phyloP scores from a whole-genome alignment of 2,329 filamentous ascomycete genomes.

The Annulohypoxylon truncatum region DNA sequence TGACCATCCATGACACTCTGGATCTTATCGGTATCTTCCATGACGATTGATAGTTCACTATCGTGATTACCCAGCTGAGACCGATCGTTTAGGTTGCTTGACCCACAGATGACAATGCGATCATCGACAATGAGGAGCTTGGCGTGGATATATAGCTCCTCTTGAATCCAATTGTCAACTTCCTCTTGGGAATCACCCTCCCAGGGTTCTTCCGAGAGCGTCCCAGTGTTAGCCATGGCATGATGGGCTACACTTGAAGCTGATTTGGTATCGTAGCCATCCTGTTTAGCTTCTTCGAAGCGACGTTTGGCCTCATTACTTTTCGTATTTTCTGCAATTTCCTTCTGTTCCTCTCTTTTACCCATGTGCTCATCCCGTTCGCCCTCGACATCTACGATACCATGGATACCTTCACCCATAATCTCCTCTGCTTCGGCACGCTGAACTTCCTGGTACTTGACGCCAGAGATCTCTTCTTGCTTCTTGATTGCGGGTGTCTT shows the following conservation, averaged over 20 bases:
- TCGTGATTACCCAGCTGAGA: slow-evolving; percentile 90
- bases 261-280: slow-evolving; percentile 53
- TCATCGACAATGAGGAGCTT: slow-evolving; percentile 94
- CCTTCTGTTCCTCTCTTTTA: slow-evolving; percentile 52
- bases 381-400: slow-evolving; percentile 58
- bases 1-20: slow-evolving; percentile 82
- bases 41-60: slow-evolving; percentile 88
- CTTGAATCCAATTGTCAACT: slow-evolving; percentile 89
- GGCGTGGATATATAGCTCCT: slow-evolving; percentile 94
- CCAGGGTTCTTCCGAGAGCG: slow-evolving; percentile 77
- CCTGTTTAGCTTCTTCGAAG: slow-evolving; percentile 63
- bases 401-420: slow-evolving; percentile 80
- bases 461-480: slow-evolving; percentile 82
- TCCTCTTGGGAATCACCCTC: slow-evolving; percentile 80
- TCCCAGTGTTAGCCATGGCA: slow-evolving; percentile 78
- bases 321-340: slow-evolving; percentile 50
- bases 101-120: slow-evolving; percentile 84
- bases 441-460: slow-evolving; percentile 88
- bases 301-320: slow-evolving; percentile 61
- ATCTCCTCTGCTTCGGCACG: slow-evolving; percentile 89
- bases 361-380: slow-evolving; percentile 64
- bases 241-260: slow-evolving; percentile 75
- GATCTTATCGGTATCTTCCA: slow-evolving; percentile 82
- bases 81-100: slow-evolving; percentile 92
- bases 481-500: slow-evolving; percentile 78